Base-by-base conservation (phyloP, 2,329 filamentous ascomycete genomes). In the Fusarium circinatum region DNA sequence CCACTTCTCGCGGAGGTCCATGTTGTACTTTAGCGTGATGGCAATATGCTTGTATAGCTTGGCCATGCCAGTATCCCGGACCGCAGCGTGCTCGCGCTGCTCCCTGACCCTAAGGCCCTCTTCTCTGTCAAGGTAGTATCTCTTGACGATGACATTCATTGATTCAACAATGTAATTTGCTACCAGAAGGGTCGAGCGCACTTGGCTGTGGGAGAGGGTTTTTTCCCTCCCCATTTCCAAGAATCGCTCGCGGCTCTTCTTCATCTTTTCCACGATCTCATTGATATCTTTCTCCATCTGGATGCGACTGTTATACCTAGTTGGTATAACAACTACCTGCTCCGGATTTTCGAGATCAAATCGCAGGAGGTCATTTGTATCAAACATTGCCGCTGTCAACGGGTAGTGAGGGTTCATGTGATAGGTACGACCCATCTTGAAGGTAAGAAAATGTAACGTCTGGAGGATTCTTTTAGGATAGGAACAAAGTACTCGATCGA, bases 121-220 rank as follows among this genome's bases (percentile, higher is more conserved):
- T 34, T 71, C 38, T 22, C 51, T 45, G 22, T 51, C 45, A 7
- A 68, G 15, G 9, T 69, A 75, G 36, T 65, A 61, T 2, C 75
- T 45, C 3, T 64, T 60, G 17, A 74, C 11, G 1, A 12, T 20
- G n/a, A 64, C 54, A 2, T 24, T 51, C 10, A 57, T 61, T 0
- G n/a, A 20, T 0, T 62, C 49, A 1, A 47, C 34, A 5, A 68
- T 15, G 8, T 26, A n/a, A 4, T 30, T 54, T 1, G 69, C 71
- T 2, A 45, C 24, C 0, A 18, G 3, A 3, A 71, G 42, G 2
- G 65, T 30, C 3, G 54, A 24, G 6, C 38, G 17, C 0, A 76
- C 28, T 2, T 54, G 55, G 3, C 30, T 34, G 2, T 30, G 55
- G 41, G 24, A 24, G 15, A 66, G 18, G 5, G 61, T 47, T 7